phyloP scores from a whole-genome alignment of 1,284 basidiomycete genomes.

The Naganishia sp. region DNA sequence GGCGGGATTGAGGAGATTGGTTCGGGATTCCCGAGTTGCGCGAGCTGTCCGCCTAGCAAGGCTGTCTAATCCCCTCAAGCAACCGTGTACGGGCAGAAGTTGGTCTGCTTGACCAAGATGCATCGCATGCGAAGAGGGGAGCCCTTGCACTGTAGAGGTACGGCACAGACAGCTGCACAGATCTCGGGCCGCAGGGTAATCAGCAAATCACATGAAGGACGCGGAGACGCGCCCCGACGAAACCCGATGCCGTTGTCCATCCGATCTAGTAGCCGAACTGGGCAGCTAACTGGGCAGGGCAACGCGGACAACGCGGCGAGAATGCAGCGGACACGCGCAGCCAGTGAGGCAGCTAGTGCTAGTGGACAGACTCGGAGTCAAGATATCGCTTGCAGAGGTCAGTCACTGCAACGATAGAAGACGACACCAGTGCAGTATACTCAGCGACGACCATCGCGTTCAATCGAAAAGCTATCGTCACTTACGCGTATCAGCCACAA shows the following conservation, averaged over 20 bases:
- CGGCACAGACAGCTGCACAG: no score
- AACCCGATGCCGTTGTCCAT: not conserved
- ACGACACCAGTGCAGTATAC: not conserved
- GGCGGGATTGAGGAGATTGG: no score
- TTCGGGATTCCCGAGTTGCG: no score
- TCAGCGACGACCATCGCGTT: not conserved
- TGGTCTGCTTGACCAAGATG: no score
- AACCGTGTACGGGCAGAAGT: no score
- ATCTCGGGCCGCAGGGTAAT: not conserved
- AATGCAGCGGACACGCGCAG: conserved; percentile 4
- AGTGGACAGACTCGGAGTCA: not conserved
- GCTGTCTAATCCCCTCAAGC: no score
- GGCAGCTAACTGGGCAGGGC: no score
- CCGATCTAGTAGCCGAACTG: conserved; percentile 3
- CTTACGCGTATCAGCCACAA: conserved; percentile 1
- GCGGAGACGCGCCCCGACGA: not conserved
- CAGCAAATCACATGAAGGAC: conserved; percentile 5
- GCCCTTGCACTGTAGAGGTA: not conserved
- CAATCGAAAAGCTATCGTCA: not conserved
- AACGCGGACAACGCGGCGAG: not conserved
- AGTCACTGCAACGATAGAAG: not conserved
- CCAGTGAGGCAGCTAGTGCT: conserved; percentile 1
- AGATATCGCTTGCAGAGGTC: conserved; percentile 24
- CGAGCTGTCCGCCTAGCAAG: no score
- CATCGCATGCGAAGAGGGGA: no score